These are phyloP conservation scores for Mucor racemosus DNA, from an alignment of 371 early-diverging fungal genomes.

Conservation along the genomic window DNA sequence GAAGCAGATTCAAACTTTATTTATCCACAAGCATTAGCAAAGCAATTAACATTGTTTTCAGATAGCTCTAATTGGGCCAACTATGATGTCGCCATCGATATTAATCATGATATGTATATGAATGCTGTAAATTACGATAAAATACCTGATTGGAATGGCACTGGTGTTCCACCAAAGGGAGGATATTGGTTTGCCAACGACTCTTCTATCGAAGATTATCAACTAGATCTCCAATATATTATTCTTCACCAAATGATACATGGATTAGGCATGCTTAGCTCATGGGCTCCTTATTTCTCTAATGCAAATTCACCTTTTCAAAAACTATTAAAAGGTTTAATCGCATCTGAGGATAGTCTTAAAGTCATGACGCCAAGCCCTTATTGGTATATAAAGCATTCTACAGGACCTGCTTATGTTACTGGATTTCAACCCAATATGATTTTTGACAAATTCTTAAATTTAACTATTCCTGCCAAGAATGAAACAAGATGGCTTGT, in stretches of 20 bases:
- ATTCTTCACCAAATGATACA: conserved; percentile 43
- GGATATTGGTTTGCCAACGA: conserved; percentile 34
- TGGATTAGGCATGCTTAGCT: conserved; percentile 40
- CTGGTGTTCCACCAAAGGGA: conserved; percentile 23
- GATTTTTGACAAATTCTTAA: conserved; percentile 45
- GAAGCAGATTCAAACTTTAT: conserved; percentile 39
- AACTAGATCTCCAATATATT: conserved; percentile 40
- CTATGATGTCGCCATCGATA: conserved; percentile 33
- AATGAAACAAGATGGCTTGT: conserved; percentile 20
- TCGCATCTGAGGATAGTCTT: conserved; percentile 23
- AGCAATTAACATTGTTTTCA: conserved; percentile 31
- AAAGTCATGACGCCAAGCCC: conserved; percentile 41
- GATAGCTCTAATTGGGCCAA: conserved; percentile 30
- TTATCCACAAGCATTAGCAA: conserved; percentile 43
- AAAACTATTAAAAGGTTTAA: conserved; percentile 24
- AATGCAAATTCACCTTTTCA: conserved; percentile 35
- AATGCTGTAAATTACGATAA: conserved; percentile 20
- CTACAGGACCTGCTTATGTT: conserved; percentile 32
- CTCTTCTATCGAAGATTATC: conserved; percentile 27
- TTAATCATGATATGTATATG: conserved; percentile 44
- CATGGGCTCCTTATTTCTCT: conserved; percentile 46
- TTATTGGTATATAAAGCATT: conserved; percentile 21
- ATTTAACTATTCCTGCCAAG: conserved; percentile 12
- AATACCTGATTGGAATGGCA: conserved; percentile 26
- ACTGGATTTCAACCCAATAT: conserved; percentile 39